Percentiles rank a stretch among this genome's conserved stretches.
Evolutionary conservation across 352 stramenopile genomes (phyloP).

Genomic region (Pelagophyceae sp.): DNA sequence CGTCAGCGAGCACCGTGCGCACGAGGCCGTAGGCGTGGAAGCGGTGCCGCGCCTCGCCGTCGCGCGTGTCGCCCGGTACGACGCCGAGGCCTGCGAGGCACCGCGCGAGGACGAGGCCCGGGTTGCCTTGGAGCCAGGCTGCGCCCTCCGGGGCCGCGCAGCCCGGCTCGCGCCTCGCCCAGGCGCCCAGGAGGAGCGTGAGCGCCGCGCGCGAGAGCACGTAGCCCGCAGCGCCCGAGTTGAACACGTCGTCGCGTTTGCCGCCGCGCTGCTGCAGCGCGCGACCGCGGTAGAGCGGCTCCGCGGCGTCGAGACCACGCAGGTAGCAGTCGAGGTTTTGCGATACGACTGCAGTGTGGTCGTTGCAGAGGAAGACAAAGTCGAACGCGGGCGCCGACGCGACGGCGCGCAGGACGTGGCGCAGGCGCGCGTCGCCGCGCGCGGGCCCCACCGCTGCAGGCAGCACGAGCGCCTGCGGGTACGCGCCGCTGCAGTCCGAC

Average conservation of each 20-base stretch:
- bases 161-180: slow-evolving; percentile 33
- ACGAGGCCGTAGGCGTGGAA: slow-evolving; percentile 54
- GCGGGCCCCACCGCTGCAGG: slow-evolving; percentile 40
- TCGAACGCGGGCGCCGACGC: slow-evolving; percentile 39
- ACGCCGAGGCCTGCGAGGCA: slow-evolving; percentile 43
- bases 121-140: slow-evolving; percentile 53
- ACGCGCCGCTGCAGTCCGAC: slow-evolving; percentile 24
- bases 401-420: slow-evolving; percentile 45
- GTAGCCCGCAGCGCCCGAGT: slow-evolving; percentile 57
- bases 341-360: slow-evolving; percentile 60
- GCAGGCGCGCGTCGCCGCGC: slow-evolving; percentile 43
- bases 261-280: slow-evolving; percentile 35
- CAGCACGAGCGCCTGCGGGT: slow-evolving; percentile 47
- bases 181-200: slow-evolving; percentile 4
- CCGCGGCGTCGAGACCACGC: slow-evolving; percentile 32
- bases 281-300: slow-evolving; percentile 52
- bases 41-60: slow-evolving; percentile 36
- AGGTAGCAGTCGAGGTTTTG: slow-evolving; percentile 52
- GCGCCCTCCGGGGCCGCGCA: slow-evolving; percentile 25
- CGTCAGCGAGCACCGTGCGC: slow-evolving; percentile 38
- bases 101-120: slow-evolving; percentile 46
- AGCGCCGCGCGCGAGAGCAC: slow-evolving; percentile 50
- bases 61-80: slow-evolving; percentile 20
- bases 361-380: slow-evolving; percentile 62
- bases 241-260: slow-evolving; percentile 40